Percentiles rank a stretch among this genome's conserved stretches.
Evolutionary conservation across 1,284 basidiomycete genomes (phyloP).

Genomic region (Coniophora puteana): DNA sequence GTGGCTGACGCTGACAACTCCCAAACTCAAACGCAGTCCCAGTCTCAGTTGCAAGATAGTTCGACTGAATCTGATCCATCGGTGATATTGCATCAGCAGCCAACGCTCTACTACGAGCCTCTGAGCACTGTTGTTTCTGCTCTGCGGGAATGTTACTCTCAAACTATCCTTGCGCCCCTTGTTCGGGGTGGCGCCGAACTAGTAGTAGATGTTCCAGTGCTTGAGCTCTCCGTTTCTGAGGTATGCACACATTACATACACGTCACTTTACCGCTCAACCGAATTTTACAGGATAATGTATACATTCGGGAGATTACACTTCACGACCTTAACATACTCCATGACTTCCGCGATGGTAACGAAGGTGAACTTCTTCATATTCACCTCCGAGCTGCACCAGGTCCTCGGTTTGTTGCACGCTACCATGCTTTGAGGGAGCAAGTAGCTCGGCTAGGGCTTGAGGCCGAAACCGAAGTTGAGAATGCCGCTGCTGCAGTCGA

Average conservation of each 20-base stretch:
- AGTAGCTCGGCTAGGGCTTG: slow-evolving; percentile 40
- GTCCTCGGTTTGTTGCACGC: slow-evolving; percentile 63
- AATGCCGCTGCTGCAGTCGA: slow-evolving; percentile 17
- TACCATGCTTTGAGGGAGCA: slow-evolving; percentile 63
- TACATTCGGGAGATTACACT: slow-evolving; percentile 66
- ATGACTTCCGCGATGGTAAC: slow-evolving; percentile 66
- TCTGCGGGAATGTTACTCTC: slow-evolving; percentile 54
- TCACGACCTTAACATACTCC: slow-evolving; percentile 69
- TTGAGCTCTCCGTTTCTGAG: slow-evolving; percentile 62
- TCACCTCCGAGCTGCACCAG: slow-evolving; percentile 42
- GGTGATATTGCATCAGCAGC: slow-evolving; percentile 50
- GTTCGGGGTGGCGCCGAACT: slow-evolving; percentile 55
- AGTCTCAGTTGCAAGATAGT: too few species aligned
- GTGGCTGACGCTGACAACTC: too few species aligned
- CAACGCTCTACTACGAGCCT: slow-evolving; percentile 72
- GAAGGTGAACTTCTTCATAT: slow-evolving; percentile 63
- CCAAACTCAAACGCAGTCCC: too few species aligned
- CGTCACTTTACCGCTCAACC: slow-evolving; percentile 9
- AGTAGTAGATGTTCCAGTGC: slow-evolving; percentile 61
- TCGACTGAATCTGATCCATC: too few species aligned
- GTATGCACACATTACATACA: slow-evolving; percentile 32
- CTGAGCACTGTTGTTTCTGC: slow-evolving; percentile 63
- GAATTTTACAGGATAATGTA: slow-evolving; percentile 59
- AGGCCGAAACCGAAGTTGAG: too few species aligned
- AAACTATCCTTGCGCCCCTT: slow-evolving; percentile 38